Conservation (phyloP, 768 basidiomycete species). For the Boletus pseudo-olivaceus region DNA sequence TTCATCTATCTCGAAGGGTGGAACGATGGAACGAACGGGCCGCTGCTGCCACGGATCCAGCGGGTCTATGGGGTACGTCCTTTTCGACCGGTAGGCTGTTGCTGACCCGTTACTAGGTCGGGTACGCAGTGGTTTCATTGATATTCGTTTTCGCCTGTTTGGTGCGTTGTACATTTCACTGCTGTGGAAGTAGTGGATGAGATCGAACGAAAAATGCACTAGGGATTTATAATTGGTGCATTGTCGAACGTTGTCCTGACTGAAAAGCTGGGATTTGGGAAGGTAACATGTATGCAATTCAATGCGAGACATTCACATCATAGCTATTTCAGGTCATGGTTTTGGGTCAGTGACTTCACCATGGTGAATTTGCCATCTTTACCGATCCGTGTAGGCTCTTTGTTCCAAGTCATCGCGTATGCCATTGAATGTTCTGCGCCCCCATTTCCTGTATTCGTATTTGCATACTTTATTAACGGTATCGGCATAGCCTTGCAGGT, state of each 20-base stretch:
- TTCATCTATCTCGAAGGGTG: slow-evolving; percentile 64
- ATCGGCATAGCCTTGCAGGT: slow-evolving; percentile 49
- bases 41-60: slow-evolving; percentile 71
- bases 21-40: slow-evolving; percentile 76
- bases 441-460: slow-evolving; percentile 61
- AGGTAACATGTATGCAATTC: slow-evolving; percentile 22
- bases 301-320: background rate
- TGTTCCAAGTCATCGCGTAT: slow-evolving; percentile 52
- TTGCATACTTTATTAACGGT: slow-evolving; percentile 46
- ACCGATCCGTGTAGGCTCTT: slow-evolving; percentile 39
- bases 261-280: slow-evolving; percentile 42
- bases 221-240: slow-evolving; percentile 46
- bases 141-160: slow-evolving; percentile 51
- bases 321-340: slow-evolving; percentile 35
- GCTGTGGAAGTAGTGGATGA: slow-evolving; percentile 14
- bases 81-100: background rate
- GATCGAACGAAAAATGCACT: background rate
- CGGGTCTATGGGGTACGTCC: slow-evolving; percentile 43
- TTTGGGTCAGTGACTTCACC: slow-evolving; percentile 26
- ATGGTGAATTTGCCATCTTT: background rate
- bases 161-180: slow-evolving; percentile 26
- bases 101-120: slow-evolving; percentile 34
- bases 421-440: slow-evolving; percentile 51
- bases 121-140: slow-evolving; percentile 50
- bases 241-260: slow-evolving; percentile 45